These are phyloP conservation scores for Alternaria triticina DNA, from an alignment of 2,329 filamentous ascomycete species.

Conservation along the genomic window DNA sequence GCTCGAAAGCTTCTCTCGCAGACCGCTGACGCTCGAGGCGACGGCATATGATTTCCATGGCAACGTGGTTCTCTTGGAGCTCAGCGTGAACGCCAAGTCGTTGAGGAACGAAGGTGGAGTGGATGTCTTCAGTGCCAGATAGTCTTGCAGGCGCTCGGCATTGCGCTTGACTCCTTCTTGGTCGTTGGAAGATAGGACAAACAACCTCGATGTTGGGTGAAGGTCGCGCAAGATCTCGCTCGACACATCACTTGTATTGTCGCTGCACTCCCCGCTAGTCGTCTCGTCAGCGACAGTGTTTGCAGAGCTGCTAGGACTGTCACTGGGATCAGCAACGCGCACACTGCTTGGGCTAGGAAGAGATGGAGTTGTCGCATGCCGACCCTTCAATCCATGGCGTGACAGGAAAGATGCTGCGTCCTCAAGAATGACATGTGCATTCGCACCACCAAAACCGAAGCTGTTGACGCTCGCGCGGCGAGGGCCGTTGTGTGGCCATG, in stretches of 20 bases:
- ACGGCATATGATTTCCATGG: slow-evolving; percentile 10
- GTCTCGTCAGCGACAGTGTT: slow-evolving; percentile 1
- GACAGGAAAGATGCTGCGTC: slow-evolving; percentile 6
- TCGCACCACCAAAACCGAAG: slow-evolving; percentile 55
- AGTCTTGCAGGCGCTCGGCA: slow-evolving; percentile 5
- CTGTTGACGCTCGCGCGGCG: slow-evolving; percentile 54
- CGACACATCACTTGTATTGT: slow-evolving; percentile 3
- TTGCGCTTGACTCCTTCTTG: slow-evolving; percentile 9
- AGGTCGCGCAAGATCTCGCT: slow-evolving; percentile 6
- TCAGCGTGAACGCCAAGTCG: slow-evolving; percentile 6
- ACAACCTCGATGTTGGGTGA: not conserved
- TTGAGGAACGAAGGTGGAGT: not conserved
- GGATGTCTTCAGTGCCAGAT: slow-evolving; percentile 1
- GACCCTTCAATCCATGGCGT: slow-evolving; percentile 1
- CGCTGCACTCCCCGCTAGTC: slow-evolving; percentile 1
- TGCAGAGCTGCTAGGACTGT: slow-evolving; percentile 1
- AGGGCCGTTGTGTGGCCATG: slow-evolving; percentile 30
- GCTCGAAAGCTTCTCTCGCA: slow-evolving; percentile 1
- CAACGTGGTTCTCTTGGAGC: slow-evolving; percentile 1
- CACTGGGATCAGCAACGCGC: not conserved
- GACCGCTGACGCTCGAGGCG: not conserved
- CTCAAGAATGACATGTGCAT: slow-evolving; percentile 33
- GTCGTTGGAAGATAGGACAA: slow-evolving; percentile 8
- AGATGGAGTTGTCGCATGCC: slow-evolving; percentile 22
- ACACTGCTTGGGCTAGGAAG: slow-evolving; percentile 12